Evolutionary conservation across 176 grass and related monocot species (phyloP), one percentile per base, ranked within the genome.

Genomic region (Rhynchospora tenuis): DNA sequence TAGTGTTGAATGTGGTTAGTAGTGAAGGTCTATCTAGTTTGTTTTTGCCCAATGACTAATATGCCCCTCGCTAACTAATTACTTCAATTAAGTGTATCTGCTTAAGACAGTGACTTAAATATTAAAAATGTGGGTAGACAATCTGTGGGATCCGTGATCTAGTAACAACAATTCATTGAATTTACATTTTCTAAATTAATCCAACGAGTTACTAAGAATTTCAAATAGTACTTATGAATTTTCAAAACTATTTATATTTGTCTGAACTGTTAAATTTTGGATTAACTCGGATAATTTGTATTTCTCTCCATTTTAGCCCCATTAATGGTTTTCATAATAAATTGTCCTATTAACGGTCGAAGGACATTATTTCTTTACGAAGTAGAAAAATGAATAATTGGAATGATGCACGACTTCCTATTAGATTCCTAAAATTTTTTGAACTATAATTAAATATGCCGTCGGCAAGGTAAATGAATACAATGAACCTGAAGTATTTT

Each of bases 391-490:
- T 38, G 33, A 38, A 38, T 38, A 38, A 38, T 38, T 1, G 33
- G 33, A 38, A 38, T 38, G 61, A 64, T 64, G 61, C 61, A 29
- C 28, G 61, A 23, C 44, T 50, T 24, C 43, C 69, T 48, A 73
- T 12, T 47, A 73, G 33, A 38, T 38, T 38, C 33, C 33, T 38
- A 38, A 38, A 38, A 38, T 38, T 38, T 38, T 38, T 38, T 38
- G 33, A 26, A 74, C 22, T 7, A 22, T 74, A 74, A 44, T 24
- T 58, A 51, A 5, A 62, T 23, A 78, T 17, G 13, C 20, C 59
- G 54, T 64, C 56, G 59, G 38, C 23, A 82, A 31, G 58, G 56
- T 46, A 61, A 81, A 22, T 48, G 24, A 73, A 73, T 73, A 73
- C 2, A 73, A 22, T 11, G 3, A 72, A 9, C 5, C 45, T 51